Percentiles rank a stretch among this genome's conserved stretches.
Evolutionary conservation across 2,329 filamentous ascomycete species (phyloP).

Genomic region (Orbilia oligospora): DNA sequence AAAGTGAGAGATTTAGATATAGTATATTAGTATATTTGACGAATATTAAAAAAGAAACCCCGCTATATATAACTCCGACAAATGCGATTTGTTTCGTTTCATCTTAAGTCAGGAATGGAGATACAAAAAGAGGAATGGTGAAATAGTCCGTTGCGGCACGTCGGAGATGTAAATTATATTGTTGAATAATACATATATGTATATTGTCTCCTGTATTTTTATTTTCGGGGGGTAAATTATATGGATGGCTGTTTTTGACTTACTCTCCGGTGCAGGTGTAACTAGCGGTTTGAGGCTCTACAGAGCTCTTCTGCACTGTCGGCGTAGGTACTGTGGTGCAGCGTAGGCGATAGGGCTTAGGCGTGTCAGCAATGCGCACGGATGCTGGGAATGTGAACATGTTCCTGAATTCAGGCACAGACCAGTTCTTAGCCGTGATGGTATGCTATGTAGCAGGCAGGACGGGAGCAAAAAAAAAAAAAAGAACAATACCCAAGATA

Average conservation of each 20-base stretch:
- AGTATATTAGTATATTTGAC: conserved; percentile 9
- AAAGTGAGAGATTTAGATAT: conserved; percentile 25
- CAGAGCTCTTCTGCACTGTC: conserved; percentile 15
- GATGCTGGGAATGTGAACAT: conserved; percentile 30
- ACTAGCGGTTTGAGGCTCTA: conserved; percentile 43
- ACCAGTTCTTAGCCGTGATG: conserved; percentile 37
- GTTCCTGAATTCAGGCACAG: conserved; percentile 57
- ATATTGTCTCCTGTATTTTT: background rate
- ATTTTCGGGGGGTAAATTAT: background rate
- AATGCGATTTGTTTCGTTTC: conserved; percentile 50
- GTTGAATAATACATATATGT: background rate
- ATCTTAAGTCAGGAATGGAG: conserved; percentile 35
- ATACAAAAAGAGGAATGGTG: background rate
- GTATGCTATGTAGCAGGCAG: background rate
- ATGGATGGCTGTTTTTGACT: background rate
- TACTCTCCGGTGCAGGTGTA: background rate
- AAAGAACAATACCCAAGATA: background rate
- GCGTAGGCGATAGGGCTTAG: conserved; percentile 28
- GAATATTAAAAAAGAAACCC: background rate
- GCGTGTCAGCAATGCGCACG: conserved; percentile 48
- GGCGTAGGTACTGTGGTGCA: conserved; percentile 3
- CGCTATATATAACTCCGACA: conserved; percentile 48
- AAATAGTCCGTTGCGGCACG: conserved; percentile 34
- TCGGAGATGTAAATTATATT: conserved; percentile 1
- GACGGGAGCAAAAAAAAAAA: background rate